phyloP scores from a whole-genome alignment of 768 basidiomycete species.

The Cubamyces lactineus region DNA sequence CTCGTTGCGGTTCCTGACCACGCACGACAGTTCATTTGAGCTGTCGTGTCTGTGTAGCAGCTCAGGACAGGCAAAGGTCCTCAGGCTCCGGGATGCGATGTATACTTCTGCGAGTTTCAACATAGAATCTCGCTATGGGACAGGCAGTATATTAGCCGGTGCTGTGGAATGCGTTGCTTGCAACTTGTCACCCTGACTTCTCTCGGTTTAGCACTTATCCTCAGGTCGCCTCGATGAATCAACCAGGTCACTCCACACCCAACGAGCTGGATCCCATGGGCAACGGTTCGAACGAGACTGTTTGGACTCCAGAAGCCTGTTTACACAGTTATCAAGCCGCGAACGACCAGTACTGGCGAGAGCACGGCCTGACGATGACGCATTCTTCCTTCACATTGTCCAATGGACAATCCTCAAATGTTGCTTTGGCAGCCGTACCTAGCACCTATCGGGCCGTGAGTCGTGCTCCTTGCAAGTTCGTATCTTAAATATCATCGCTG shows the following conservation, averaged over 20 bases:
- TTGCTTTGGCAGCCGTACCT: not conserved
- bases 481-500: too few relatives aligned
- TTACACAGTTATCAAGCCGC: not conserved
- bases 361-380: not conserved
- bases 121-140: too few relatives aligned
- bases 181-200: too few relatives aligned
- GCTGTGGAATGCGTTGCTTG: too few relatives aligned
- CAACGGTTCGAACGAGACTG: not conserved
- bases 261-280: not conserved
- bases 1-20: too few relatives aligned
- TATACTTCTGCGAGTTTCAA: too few relatives aligned
- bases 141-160: too few relatives aligned
- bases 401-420: not conserved
- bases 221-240: not conserved
- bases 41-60: not conserved
- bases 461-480: not conserved
- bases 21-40: not conserved
- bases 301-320: constrained; percentile 2
- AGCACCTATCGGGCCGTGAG: not conserved
- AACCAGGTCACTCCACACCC: not conserved
- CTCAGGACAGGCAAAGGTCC: too few relatives aligned
- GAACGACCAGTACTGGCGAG: constrained; percentile 13
- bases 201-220: too few relatives aligned
- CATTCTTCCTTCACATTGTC: not conserved
- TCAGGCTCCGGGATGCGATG: too few relatives aligned